phyloP scores from a whole-genome alignment of 1,284 basidiomycete species.

The Ganoderma multipileum region DNA sequence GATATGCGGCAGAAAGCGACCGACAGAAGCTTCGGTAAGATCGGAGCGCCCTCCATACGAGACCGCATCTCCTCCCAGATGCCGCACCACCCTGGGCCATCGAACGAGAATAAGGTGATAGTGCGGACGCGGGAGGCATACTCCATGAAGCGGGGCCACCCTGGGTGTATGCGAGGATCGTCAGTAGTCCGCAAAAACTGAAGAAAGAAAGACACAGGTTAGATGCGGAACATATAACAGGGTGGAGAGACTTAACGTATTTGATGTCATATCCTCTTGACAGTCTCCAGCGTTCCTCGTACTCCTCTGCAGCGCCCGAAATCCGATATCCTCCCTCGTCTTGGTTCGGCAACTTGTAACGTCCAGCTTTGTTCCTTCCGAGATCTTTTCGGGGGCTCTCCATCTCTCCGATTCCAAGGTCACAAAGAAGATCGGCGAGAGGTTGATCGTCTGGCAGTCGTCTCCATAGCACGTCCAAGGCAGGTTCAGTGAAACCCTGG shows the following conservation, averaged over 20 bases:
- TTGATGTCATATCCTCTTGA: background rate
- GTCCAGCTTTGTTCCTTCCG: background rate
- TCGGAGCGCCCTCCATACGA: background rate
- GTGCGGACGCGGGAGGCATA: background rate
- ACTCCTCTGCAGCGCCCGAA: background rate
- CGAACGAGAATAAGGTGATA: conserved; percentile 1
- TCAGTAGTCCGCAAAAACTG: background rate
- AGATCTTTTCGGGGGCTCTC: background rate
- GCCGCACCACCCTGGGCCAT: background rate
- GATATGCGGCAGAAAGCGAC: background rate
- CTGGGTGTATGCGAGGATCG: background rate
- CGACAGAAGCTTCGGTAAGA: background rate
- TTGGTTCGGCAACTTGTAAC: background rate
- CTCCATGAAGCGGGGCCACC: background rate
- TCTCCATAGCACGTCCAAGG: background rate
- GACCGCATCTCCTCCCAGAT: background rate
- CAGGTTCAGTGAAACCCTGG: background rate
- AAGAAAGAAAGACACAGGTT: background rate
- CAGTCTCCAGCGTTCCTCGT: background rate
- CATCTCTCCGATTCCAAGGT: background rate
- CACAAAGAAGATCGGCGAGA: background rate
- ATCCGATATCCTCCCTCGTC: background rate
- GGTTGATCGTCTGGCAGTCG: conserved; percentile 1
- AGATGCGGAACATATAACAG: background rate
- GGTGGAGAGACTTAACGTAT: background rate